These are phyloP conservation scores for Trichosanthes truncata DNA, from an alignment of 306 rosid genomes.

Conservation along the genomic window DNA sequence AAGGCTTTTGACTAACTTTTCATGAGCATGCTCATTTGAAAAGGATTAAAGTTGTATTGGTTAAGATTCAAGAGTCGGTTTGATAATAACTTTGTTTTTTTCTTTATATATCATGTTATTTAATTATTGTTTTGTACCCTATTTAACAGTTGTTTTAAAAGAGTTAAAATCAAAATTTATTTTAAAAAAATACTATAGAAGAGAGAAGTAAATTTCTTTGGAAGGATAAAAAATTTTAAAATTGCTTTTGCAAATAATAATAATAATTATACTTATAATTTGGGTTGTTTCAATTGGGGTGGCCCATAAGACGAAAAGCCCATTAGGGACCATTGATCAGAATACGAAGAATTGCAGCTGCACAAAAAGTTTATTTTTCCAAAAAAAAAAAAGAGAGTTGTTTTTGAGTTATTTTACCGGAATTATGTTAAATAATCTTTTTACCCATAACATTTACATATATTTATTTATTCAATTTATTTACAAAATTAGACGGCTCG, in stretches of 20 bases:
- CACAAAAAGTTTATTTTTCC: no score
- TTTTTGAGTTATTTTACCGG: no score
- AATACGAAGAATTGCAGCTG: no score
- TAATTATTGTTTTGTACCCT: no score
- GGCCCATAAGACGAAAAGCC: neutral
- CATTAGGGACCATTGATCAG: neutral
- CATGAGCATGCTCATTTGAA: neutral
- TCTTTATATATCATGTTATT: no score
- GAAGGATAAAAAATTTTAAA: no score
- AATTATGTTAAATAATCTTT: neutral
- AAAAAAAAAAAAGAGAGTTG: no score
- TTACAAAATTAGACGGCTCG: neutral
- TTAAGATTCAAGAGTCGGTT: no score
- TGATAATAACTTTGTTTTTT: no score
- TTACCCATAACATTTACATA: neutral
- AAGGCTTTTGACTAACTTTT: slow-evolving; percentile 2
- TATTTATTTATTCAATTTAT: neutral
- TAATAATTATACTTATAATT: neutral
- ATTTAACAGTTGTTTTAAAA: no score
- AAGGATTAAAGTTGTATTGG: neutral
- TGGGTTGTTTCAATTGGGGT: neutral
- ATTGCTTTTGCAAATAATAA: no score
- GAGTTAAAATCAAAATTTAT: neutral
- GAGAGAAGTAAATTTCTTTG: no score
- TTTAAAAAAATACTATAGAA: neutral